Evolutionary conservation across 345 rosid genomes (phyloP), one percentile per base, ranked within the genome.

Genomic region (Arabidopsis suecica): DNA sequence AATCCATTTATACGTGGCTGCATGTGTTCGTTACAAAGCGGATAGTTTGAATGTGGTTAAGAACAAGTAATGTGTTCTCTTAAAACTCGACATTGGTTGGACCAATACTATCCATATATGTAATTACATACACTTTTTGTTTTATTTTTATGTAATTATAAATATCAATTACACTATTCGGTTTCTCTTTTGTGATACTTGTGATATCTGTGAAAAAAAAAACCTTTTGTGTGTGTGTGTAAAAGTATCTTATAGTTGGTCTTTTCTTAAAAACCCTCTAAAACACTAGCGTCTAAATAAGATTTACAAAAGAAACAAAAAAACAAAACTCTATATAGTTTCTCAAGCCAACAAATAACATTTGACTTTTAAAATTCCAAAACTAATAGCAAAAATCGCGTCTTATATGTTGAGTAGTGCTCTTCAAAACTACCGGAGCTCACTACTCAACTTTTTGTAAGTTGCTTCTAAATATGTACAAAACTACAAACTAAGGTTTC

Each of bases 21-120:
- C 75, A 61, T 32, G 64, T 30, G 73, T 69, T 55, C 53, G 28
- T 42, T 44, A 14, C 73, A 7, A 69, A 61, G 20, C 30, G 40
- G 60, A 48, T n/a, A 71, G 30, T 48, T 71, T 60, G 50, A 37
- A 34, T 25, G 57, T 22, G 67, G 49, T 71, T 59, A 59, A 34
- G 38, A 48, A 71, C 65, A 30, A 71, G 67, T 60, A 37, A 60
- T 47, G 67, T 59, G 37, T 71, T 59, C 58, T 22, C 65, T 57
- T 18, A 42, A 1, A 28, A 69, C 65, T 69, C 55, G 73, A 69
- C 9, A 30, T 20, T 33, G 44, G 36, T 56, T 69, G 74, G 74
- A 57, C 74, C 45, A 45, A 45, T 20, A 9, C 41, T 22, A 61
- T 38, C 3, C 38, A 56, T 22, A 13, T 12, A 54, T 54, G 10